Percentiles rank a stretch among this genome's conserved stretches.
These are phyloP conservation scores for Paramyrothecium sp. DNA, from an alignment of 2,329 filamentous ascomycete genomes.

Conservation along the genomic window DNA sequence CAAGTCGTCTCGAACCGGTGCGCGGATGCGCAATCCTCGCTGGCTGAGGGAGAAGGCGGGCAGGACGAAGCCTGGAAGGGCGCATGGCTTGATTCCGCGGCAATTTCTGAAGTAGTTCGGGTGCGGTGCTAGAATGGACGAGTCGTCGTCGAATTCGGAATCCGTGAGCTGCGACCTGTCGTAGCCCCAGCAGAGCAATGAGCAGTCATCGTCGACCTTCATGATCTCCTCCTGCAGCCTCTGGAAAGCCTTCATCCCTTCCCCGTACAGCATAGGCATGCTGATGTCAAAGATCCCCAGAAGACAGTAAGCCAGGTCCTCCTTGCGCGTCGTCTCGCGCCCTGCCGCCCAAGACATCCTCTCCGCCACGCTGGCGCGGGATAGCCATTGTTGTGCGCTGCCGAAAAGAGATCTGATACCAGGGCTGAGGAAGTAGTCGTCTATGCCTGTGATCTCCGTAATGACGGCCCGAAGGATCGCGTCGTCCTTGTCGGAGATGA, in stretches of 20 bases:
- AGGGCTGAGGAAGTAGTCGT: background rate
- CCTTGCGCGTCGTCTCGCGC: background rate
- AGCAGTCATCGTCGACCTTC: background rate
- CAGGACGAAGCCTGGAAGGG: background rate
- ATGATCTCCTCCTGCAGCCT: slow-evolving; percentile 3
- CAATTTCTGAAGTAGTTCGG: background rate
- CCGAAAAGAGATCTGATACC: background rate
- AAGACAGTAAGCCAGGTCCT: slow-evolving; percentile 1
- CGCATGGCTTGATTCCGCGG: background rate
- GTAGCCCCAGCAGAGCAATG: background rate
- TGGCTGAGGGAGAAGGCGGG: slow-evolving; percentile 1
- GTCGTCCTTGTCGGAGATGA: background rate
- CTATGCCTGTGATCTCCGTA: slow-evolving; percentile 7
- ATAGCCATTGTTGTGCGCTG: background rate
- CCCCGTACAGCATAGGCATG: slow-evolving; percentile 4
- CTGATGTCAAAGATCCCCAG: background rate
- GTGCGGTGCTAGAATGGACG: slow-evolving; percentile 2
- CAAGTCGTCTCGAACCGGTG: slow-evolving; percentile 1
- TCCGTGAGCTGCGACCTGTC: background rate
- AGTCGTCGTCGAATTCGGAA: slow-evolving; percentile 1
- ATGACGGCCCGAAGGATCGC: background rate
- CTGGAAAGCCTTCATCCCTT: slow-evolving; percentile 2
- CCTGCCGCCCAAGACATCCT: slow-evolving; percentile 5
- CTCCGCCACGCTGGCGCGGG: background rate
- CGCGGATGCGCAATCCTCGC: background rate